Evolutionary conservation across 2,329 filamentous ascomycete genomes (phyloP), one percentile per base, ranked within the genome.

Genomic region (Neonectria ditissima): DNA sequence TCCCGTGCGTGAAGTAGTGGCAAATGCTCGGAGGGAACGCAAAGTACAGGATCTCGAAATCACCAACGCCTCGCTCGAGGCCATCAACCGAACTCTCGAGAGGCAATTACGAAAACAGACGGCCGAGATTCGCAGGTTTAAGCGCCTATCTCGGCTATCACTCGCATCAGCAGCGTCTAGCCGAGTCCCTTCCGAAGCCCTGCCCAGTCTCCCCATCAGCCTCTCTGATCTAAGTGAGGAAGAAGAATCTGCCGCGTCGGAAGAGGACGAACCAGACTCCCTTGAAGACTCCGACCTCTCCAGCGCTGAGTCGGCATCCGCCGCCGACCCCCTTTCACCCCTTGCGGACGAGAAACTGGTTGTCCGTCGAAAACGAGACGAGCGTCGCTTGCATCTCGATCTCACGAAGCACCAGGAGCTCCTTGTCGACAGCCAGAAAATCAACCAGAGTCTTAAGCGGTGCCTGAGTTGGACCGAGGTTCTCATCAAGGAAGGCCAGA

Each of bases 31-130:
- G 30, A 88, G 93, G 37, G 96, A 98, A 78, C 89, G 96, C 65
- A 99, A 98, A 81, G 94, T 99, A 1, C 87, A 98, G 69, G 96
- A 99, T 76, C 83, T 99, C 6, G 93, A 99, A 76, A 99, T 99
- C 67, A 97, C 92, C 59, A 99, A 99, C 74, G 96, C 93, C 1
- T 97, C 94, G 1, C 85, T 99, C 3, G 87, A 97, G 60, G 96
- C 96, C 43, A 98, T 99, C 80, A 99, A 99, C 76, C 87, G 94
- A 56, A 96, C 94, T 0, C 82, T 99, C 0, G 96, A 99, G 80
- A 88, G 93, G 24, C 93, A 98, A 76, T 86, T 99, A 72, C 89
- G 94, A 26, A 97, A 97, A 76, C 95, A 98, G 74, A 95, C 92
- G 39, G 88, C 92, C 1, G 96, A 99, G 75, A 78, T 99, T 32